These are phyloP conservation scores for Sugiyamaella valdiviana DNA, from an alignment of 805 yeast species.

Conservation along the genomic window DNA sequence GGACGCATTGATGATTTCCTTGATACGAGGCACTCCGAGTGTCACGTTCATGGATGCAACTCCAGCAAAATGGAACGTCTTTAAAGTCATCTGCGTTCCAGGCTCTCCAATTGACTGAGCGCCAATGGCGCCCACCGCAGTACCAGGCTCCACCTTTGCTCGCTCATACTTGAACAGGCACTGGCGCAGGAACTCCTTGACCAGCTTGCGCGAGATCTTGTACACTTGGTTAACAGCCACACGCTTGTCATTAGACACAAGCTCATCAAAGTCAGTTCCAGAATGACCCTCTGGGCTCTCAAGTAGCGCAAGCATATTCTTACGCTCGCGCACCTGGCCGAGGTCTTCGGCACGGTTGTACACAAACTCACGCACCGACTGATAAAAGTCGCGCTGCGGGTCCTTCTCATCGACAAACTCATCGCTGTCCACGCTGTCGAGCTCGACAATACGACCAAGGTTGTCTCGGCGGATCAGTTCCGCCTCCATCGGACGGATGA, in stretches of 20 bases:
- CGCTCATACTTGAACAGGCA: slow-evolving; percentile 76
- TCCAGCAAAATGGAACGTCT: slow-evolving; percentile 98
- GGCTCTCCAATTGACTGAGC: slow-evolving; percentile 99
- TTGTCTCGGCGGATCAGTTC: slow-evolving; percentile 65
- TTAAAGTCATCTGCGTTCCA: slow-evolving; percentile 97
- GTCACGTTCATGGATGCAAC: slow-evolving; percentile 99
- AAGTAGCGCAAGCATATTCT: slow-evolving; percentile 44
- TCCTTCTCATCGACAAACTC: slow-evolving; percentile 77
- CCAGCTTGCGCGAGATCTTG: slow-evolving; percentile 55
- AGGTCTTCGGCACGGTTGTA: slow-evolving; percentile 49
- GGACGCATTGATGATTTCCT: slow-evolving; percentile 96
- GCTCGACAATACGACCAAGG: slow-evolving; percentile 48
- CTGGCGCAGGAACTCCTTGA: slow-evolving; percentile 61
- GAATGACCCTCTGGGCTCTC: slow-evolving; percentile 35
- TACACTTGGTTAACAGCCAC: slow-evolving; percentile 34
- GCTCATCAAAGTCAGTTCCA: slow-evolving; percentile 30
- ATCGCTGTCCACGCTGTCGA: slow-evolving; percentile 32
- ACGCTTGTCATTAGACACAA: slow-evolving; percentile 20
- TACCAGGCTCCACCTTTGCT: slow-evolving; percentile 97
- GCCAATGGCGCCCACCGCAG: slow-evolving; percentile 99
- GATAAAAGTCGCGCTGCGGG: slow-evolving; percentile 80
- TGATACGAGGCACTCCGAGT: slow-evolving; percentile 98
- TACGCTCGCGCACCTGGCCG: slow-evolving; percentile 49
- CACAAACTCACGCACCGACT: slow-evolving; percentile 64
- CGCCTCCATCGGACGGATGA: slow-evolving; percentile 56